Evolutionary conservation across 768 basidiomycete species (phyloP).

Genomic region (Nidularia pulvinata): DNA sequence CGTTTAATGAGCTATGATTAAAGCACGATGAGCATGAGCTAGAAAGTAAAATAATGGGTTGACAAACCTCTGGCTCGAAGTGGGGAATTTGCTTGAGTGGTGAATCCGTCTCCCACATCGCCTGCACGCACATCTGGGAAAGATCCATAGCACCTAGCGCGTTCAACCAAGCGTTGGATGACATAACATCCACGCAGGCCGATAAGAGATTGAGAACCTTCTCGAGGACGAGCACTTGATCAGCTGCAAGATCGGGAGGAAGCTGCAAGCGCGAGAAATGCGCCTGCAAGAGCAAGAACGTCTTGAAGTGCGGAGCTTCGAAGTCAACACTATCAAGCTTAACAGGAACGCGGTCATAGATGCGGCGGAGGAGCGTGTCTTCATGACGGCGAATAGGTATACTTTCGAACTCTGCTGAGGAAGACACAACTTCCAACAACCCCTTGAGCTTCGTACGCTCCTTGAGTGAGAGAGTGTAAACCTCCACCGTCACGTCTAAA

Average conservation of each 20-base stretch:
- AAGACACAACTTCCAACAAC: slow-evolving; percentile 94
- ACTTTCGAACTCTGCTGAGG: slow-evolving; percentile 93
- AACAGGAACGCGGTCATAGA: slow-evolving; percentile 97
- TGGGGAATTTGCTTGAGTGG: slow-evolving; percentile 96
- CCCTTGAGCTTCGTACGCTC: slow-evolving; percentile 98
- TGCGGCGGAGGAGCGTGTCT: slow-evolving; percentile 77
- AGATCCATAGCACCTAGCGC: slow-evolving; percentile 97
- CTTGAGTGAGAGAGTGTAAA: slow-evolving; percentile 93
- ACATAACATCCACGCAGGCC: slow-evolving; percentile 98
- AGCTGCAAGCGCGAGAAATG: slow-evolving; percentile 94
- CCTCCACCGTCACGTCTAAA: slow-evolving; percentile 93
- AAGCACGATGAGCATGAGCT: background rate
- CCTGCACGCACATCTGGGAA: slow-evolving; percentile 98
- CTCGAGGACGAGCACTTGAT: slow-evolving; percentile 85
- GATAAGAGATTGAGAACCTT: slow-evolving; percentile 91
- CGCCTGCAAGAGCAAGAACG: slow-evolving; percentile 94
- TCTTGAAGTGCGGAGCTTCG: slow-evolving; percentile 97
- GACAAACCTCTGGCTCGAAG: slow-evolving; percentile 83
- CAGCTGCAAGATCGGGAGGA: slow-evolving; percentile 91
- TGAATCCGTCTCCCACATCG: slow-evolving; percentile 96
- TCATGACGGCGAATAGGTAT: slow-evolving; percentile 97
- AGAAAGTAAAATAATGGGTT: background rate
- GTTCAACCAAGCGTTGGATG: slow-evolving; percentile 93
- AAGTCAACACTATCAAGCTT: slow-evolving; percentile 85
- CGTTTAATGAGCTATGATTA: slow-evolving; percentile 68